Evolutionary conservation across 768 basidiomycete genomes (phyloP), one percentile per base, ranked within the genome.

Genomic region (Suillus placidus): DNA sequence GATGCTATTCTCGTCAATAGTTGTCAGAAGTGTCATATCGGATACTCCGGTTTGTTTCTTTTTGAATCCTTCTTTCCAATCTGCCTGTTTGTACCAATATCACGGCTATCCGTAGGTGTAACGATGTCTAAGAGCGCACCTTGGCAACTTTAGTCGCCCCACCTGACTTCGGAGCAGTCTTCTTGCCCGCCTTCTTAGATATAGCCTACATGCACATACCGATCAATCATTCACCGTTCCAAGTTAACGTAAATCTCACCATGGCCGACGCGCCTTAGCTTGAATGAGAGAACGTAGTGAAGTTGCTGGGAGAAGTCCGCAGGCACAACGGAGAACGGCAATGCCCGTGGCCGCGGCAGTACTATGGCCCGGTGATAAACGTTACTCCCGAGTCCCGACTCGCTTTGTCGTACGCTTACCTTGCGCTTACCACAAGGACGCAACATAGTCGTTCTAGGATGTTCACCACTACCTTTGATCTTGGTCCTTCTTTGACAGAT

Each of bases 31-130:
- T 10, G 97, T 99, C 97, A 99, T 99, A 84, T 99, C 97, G 51
- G 94, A 89, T 65, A 99, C 97, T 63, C 97, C 97, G 67, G 96
- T 91, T 79, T 94, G 91, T 81, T 98, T 98, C 89, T 98, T 99
- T 90, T 97, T 97, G 85, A 99, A 99, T 6, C 96, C 95, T 74
- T 99, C 97, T 79, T 97, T 97, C 97, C 97, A 99, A 77, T 99
- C 97, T 58, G 97, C 97, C 96, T 99, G 69, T 62, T 56, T 51
- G 35, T 49, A 26, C 26, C 7, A 64, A 56, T 64, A 67, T 70
- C 60, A 63, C 56, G 55, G 68, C 65, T 20, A 10, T 66, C 43
- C 43, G 45, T 45, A 49, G 57, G 37, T 9, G 38, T 26, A 60
- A 64, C n/a, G 32, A 49, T 56, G 38, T 43, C n/a, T 38, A 60